Evolutionary conservation across 441 rosid genomes (phyloP).

Genomic region (Populus hybrid): DNA sequence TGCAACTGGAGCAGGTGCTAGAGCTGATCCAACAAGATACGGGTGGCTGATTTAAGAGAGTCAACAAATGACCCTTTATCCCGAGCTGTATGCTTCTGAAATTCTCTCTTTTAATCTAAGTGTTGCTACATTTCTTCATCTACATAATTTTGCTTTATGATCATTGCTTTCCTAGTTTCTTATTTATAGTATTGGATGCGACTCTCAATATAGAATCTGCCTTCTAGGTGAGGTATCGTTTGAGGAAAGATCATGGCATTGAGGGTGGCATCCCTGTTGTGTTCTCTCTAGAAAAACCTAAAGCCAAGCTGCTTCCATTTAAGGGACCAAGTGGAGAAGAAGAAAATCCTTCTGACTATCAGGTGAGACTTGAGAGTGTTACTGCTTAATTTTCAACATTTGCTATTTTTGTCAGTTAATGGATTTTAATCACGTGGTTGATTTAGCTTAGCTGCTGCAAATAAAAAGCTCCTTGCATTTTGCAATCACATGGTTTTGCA

Average conservation of each 20-base stretch:
- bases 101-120: not conserved
- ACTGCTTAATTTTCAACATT: not conserved
- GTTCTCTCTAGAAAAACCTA: slow-evolving; percentile 91
- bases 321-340: slow-evolving; percentile 76
- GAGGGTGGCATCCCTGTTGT: slow-evolving; percentile 94
- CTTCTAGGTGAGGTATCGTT: slow-evolving; percentile 76
- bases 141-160: not conserved
- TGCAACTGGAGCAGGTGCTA: slow-evolving; percentile 98
- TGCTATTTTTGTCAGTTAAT: not conserved
- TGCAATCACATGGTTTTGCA: not conserved
- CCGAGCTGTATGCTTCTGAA: slow-evolving; percentile 48
- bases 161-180: not conserved
- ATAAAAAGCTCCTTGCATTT: not conserved
- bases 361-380: slow-evolving; percentile 44
- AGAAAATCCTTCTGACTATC: slow-evolving; percentile 91
- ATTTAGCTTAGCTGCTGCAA: not conserved
- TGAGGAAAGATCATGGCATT: slow-evolving; percentile 80
- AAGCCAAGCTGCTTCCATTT: slow-evolving; percentile 90
- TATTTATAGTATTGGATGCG: not conserved
- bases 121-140: not conserved
- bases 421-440: not conserved
- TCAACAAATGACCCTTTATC: slow-evolving; percentile 93
- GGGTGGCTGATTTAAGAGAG: slow-evolving; percentile 87
- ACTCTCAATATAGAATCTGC: slow-evolving; percentile 7
- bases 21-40: slow-evolving; percentile 98